Base-by-base conservation (phyloP, 2,329 filamentous ascomycete species). In the Alternaria brassicicola region DNA sequence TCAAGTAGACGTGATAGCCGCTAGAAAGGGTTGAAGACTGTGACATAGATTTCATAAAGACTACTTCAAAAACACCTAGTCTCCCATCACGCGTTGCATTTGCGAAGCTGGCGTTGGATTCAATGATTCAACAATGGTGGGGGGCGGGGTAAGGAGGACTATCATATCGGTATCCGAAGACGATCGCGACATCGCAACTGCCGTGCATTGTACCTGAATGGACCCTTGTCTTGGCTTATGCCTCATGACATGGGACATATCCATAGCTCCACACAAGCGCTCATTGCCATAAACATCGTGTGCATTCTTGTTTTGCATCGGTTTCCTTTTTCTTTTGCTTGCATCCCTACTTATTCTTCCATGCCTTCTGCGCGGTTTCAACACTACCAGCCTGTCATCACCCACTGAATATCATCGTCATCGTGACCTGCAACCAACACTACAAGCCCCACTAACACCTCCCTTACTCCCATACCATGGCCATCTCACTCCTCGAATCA, bases 1-100 rank as follows among this genome's bases (percentile, higher is more conserved):
- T 85, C 66, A 81, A 80, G 57, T 74, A 67, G 53, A 17, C 2
- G 23, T 26, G 0, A 7, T 15, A 2, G 10, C 10, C 5, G 15
- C 7, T 19, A 19, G 21, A 15, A 10, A 7, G 9, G 9, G 7
- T 17, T 6, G 1, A 28, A n/a, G 19, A 9, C 2, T 46, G 30
- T 33, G 10, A 23, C 12, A 54, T 49, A 47, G 43, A 48, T 45
- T 1, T 17, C 3, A 52, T 3, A 23, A 45, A 52, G 15, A 39
- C 12, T 7, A 45, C 47, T 33, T 33, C n/a, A 25, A 17, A 1
- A 10, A 25, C 3, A 6, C 4, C 31, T n/a, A 19, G 26, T 23
- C 13, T 10, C 4, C 25, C 1, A 33, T 9, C 13, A 12, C 15
- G 19, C 13, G 4, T 35, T 33, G 19, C 23, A 23, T 6, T 13